Evolutionary conservation across 257 asterid species (phyloP), one percentile per base, ranked within the genome.

Genomic region (Thymus quinquecostatus): DNA sequence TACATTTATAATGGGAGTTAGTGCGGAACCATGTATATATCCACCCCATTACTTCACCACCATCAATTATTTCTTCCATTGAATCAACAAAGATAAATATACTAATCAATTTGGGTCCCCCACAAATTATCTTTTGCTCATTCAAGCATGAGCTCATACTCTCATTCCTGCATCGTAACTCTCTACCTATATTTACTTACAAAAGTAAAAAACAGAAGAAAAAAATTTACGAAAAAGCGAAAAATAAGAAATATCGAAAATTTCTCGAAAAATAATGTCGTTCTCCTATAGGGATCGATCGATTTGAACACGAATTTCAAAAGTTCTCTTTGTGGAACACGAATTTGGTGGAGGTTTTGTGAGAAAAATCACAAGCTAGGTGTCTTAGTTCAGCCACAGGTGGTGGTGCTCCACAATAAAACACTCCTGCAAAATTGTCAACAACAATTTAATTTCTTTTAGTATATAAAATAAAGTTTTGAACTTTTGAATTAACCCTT

Each of bases 361-460:
- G 96, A 21, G 96, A 77, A 66, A 92, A 89, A 77, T 89, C 92
- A 64, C 71, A 83, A 12, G 98, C 94, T 40, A 89, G 84, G 43
- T 85, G 84, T 75, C 72, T 83, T 36, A 92, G 66, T 47, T 88
- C 94, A 27, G 82, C 81, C 72, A 87, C 86, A 0, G 84, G 97
- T 79, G 92, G 84, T 47, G 98, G 96, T 53, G 95, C 96, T 77
- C 98, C 98, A 81, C 98, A 92, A 65, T 92, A 92, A 76, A 92
- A 92, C 62, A 92, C 98, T 45, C 98, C 98, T 89, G 95, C 78
- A 79, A 59, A 50, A 54, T 10, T 21, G 74, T 6, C 53, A 50
- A 71, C 45, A 66, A 43, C 1, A 53, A 36, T 2, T 12, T 70
- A 1, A 34, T 1, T 70, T 49, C 38, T 51, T 21, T 21, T 33